Evolutionary conservation across 139 green algal genomes (phyloP), one percentile per base, ranked within the genome.

Genomic region (Astrephomene gubernaculifera): DNA sequence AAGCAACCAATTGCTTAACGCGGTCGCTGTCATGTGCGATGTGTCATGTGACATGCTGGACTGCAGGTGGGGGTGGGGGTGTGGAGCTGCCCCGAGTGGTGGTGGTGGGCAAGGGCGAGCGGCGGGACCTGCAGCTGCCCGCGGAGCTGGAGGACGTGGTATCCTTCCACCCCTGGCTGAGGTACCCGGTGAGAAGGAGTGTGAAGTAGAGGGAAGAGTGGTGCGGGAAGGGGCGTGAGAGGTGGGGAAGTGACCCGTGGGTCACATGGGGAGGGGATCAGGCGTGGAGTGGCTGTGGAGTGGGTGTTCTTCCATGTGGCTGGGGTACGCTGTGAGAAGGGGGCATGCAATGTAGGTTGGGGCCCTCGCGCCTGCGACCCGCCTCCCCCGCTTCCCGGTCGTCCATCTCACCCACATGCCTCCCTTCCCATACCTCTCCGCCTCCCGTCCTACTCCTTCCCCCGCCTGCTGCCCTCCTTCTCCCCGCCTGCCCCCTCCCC

Each of bases 71-170:
- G n/a, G n/a, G n/a, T n/a, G n/a, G n/a, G n/a, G n/a, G n/a, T n/a
- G n/a, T n/a, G n/a, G n/a, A n/a, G n/a, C n/a, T n/a, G 35, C 43
- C 57, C 29, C 29, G 39, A 22, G 73, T 88, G 36, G 54, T 75
- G 53, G 87, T 90, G 57, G 74, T 90, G 53, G 87, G 87, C 61
- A 90, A 90, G 81, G 87, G 87, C 36, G 43, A 61, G 61, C 49
- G 81, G 6, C 25, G n/a, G 22, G 33, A 84, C 31, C 87, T 90
- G 73, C 68, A 54, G 38, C 68, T 90, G 39, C 87, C 87, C 0
- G 38, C 43, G 6, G 74, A 82, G 65, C 43, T 90, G 33, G 81
- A 90, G 25, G 65, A 44, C 29, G 31, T 79, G 21, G 87, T 90
- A 25, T 39, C 71, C 22, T 86, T 76, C 65, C 39, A 83, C 31